phyloP scores from a whole-genome alignment of 73 alveolate genomes.

The Breviolum minutum region DNA sequence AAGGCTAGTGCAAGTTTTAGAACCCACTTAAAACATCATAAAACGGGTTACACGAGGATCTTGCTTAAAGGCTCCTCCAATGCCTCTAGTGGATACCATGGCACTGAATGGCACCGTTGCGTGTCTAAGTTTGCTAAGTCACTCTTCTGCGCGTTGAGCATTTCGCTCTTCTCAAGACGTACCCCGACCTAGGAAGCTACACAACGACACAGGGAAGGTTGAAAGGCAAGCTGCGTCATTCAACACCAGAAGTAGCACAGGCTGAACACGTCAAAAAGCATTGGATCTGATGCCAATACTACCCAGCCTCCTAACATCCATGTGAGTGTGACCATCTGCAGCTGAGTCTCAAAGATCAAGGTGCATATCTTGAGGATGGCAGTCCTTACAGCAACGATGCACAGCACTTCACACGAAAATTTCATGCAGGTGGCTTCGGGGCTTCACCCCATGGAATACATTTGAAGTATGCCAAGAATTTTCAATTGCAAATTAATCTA shows the following conservation, averaged over 20 bases:
- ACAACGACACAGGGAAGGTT: not conserved
- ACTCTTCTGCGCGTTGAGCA: constrained; percentile 80
- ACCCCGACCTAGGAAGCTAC: constrained; percentile 38
- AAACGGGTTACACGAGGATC: too few relatives aligned
- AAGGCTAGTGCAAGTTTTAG: too few relatives aligned
- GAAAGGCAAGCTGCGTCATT: too few relatives aligned
- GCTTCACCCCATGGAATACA: too few relatives aligned
- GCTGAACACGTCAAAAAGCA: not conserved
- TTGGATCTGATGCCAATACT: not conserved
- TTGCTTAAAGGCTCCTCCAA: too few relatives aligned
- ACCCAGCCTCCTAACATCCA: not conserved
- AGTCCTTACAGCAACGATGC: not conserved
- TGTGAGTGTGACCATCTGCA: not conserved
- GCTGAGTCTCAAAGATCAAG: constrained; percentile 30
- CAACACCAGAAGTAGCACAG: not conserved
- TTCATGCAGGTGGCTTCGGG: too few relatives aligned
- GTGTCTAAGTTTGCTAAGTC: not conserved
- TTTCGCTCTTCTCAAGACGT: constrained; percentile 64
- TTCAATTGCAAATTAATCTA: too few relatives aligned
- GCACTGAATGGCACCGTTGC: not conserved
- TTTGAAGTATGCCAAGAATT: too few relatives aligned
- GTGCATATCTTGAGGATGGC: constrained; percentile 93
- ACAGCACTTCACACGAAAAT: not conserved
- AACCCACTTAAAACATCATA: too few relatives aligned
- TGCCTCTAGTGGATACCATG: too few relatives aligned